Percentiles rank a stretch among this genome's conserved stretches.
phyloP scores from a whole-genome alignment of 2,329 filamentous ascomycete genomes.

The Xylariaceae sp. region DNA sequence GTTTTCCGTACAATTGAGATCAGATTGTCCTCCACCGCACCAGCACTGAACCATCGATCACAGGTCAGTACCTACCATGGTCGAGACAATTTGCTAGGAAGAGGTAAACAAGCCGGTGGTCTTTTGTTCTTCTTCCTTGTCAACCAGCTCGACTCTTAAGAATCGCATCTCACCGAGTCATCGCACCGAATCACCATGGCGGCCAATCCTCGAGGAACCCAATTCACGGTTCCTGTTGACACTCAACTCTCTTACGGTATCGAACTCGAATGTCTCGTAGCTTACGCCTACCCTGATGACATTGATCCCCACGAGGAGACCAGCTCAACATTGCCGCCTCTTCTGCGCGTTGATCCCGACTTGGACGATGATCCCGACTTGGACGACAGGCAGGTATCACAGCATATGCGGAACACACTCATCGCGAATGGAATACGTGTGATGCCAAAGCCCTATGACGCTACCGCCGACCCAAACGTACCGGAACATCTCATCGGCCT shows the following conservation, averaged over 20 bases:
- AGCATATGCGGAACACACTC: slow-evolving; percentile 19
- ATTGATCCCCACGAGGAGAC: slow-evolving; percentile 23
- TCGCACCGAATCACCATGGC: not conserved
- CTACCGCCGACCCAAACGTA: not conserved
- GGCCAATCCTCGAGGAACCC: not conserved
- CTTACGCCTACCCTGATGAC: slow-evolving; percentile 17
- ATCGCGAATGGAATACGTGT: slow-evolving; percentile 17
- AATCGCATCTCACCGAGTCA: not conserved
- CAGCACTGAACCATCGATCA: too few species aligned
- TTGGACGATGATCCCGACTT: not conserved
- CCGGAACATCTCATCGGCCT: slow-evolving; percentile 9
- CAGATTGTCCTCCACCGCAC: too few species aligned
- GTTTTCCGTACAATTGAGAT: too few species aligned
- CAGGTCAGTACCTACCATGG: not conserved
- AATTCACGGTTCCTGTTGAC: slow-evolving; percentile 19
- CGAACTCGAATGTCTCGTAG: slow-evolving; percentile 27
- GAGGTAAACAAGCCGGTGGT: not conserved
- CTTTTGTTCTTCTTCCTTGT: slow-evolving; percentile 1
- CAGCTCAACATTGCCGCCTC: slow-evolving; percentile 22
- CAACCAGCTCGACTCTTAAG: not conserved
- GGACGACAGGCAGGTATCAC: not conserved
- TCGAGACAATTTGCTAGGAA: not conserved
- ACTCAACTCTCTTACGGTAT: slow-evolving; percentile 28
- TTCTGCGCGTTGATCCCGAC: slow-evolving; percentile 19
- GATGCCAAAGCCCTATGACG: not conserved